Evolutionary conservation across 2,329 filamentous ascomycete genomes (phyloP).

Genomic region (Sporothrix phasma): DNA sequence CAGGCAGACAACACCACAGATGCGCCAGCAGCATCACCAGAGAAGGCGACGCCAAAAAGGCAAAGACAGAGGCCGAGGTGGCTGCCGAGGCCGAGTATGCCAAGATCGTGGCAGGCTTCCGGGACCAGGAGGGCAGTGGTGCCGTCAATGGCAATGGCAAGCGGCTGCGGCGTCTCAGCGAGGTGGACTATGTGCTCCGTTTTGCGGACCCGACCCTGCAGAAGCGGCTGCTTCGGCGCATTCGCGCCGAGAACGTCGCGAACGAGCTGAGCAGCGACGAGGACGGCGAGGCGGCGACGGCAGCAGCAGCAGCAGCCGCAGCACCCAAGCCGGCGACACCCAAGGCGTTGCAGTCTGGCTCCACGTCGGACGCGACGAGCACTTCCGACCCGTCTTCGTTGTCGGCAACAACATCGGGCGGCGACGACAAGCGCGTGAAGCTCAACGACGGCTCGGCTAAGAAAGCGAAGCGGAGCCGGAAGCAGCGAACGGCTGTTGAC

Average conservation of each 20-base stretch:
- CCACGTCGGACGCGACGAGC: conserved; percentile 13
- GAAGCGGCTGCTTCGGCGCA: conserved; percentile 49
- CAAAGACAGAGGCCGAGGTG: not conserved
- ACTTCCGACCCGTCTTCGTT: not conserved
- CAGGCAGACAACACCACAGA: conserved; percentile 30
- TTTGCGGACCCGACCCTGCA: conserved; percentile 42
- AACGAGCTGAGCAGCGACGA: conserved; percentile 44
- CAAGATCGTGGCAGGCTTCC: conserved; percentile 42
- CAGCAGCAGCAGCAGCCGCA: conserved; percentile 19
- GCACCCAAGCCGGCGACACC: conserved; percentile 22
- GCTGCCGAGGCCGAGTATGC: conserved; percentile 36
- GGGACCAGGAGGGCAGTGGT: conserved; percentile 22
- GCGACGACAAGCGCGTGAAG: conserved; percentile 30
- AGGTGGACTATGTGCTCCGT: conserved; percentile 39
- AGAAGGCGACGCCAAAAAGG: not conserved
- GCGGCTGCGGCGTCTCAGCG: conserved; percentile 30
- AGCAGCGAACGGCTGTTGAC: conserved; percentile 41
- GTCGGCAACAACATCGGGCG: not conserved
- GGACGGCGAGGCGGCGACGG: conserved; percentile 19
- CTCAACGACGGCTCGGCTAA: conserved; percentile 36
- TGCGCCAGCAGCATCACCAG: not conserved
- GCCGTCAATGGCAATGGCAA: conserved; percentile 35
- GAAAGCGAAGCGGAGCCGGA: conserved; percentile 40
- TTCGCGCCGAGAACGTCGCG: conserved; percentile 50
- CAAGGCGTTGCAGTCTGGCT: conserved; percentile 13